Base-by-base conservation (phyloP, 805 yeast genomes). In the Myxozyma sirexii region DNA sequence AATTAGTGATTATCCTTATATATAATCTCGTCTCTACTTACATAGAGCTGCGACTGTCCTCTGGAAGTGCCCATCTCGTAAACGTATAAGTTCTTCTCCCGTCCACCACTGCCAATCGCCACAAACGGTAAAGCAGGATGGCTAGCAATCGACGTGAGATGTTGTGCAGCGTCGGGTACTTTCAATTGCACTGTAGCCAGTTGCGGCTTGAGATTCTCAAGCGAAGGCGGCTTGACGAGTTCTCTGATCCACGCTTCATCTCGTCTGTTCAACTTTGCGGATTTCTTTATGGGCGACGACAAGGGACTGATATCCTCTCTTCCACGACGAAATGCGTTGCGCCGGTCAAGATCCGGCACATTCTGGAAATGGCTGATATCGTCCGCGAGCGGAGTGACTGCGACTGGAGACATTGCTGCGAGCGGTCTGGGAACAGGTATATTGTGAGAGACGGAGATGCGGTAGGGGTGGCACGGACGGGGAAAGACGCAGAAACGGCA, bases 91-190 rank as follows among this genome's bases (percentile, higher is more conserved):
- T 84, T 83, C 61, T 78, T 72, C 12, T 71, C 73, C 6, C 65
- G 48, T 51, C 78, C 76, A 3, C 83, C 87, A 57, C 84, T 79
- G 3, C 84, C 79, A n/a, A 84, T 77, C 1, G 87, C 87, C 52
- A 84, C 69, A 3, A 79, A 69, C 1, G 80, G 78, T n/a, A 68
- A 68, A 6, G 69, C 61, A 38, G 55, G 50, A 35, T 75, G 77
- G 13, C 71, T 63, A 1, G 76, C 77, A 2, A 76, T 57, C 4
- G 74, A 64, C 0, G 78, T 73, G 35, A 76, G 65, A 52, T 71
- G 73, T 43, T 68, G 64, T 12, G 64, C 46, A 27, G 65, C 46
- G 59, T 76, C 79, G 1, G 79, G 79, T 1, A 76, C 72, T 44
- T 66, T 65, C 78, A 77, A 75, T 62, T 76, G 66, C 13, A 33